Evolutionary conservation across 257 asterid genomes (phyloP).

Genomic region (Solanum pennellii): DNA sequence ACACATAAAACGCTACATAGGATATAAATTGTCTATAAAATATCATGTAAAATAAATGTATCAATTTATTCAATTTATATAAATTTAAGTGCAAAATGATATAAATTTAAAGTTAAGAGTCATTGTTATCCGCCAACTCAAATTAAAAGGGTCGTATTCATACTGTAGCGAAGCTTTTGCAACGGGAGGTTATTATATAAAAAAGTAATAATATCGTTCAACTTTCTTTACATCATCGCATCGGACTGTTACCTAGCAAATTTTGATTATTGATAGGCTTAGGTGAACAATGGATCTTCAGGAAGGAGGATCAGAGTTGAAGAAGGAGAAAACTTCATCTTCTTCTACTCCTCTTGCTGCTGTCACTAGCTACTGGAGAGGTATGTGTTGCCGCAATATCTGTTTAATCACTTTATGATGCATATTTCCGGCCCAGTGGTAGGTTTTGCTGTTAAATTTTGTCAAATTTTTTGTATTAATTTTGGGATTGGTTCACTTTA

Average conservation of each 20-base stretch:
- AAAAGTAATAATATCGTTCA: neutral
- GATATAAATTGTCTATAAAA: too few species aligned
- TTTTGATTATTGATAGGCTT: neutral
- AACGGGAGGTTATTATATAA: neutral
- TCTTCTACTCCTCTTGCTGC: slow-evolving; percentile 56
- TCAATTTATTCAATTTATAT: too few species aligned
- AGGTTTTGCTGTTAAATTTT: neutral
- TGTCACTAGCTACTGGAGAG: slow-evolving; percentile 72
- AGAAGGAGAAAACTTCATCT: slow-evolving; percentile 48
- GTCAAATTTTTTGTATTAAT: neutral
- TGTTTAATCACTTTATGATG: neutral
- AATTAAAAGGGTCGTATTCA: too few species aligned
- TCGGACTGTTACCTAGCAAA: too few species aligned
- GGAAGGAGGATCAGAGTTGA: slow-evolving; percentile 77
- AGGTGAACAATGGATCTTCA: slow-evolving; percentile 57
- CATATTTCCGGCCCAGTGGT: neutral
- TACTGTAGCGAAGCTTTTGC: neutral
- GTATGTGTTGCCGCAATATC: slow-evolving; percentile 9
- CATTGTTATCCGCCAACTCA: too few species aligned
- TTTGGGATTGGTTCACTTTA: neutral
- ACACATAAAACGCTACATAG: too few species aligned
- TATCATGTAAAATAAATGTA: too few species aligned
- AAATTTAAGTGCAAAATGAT: too few species aligned
- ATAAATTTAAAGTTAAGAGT: too few species aligned
- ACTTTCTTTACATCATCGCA: neutral